These are phyloP conservation scores for Tagetes patula DNA, from an alignment of 129 eudicot species.

Conservation along the genomic window DNA sequence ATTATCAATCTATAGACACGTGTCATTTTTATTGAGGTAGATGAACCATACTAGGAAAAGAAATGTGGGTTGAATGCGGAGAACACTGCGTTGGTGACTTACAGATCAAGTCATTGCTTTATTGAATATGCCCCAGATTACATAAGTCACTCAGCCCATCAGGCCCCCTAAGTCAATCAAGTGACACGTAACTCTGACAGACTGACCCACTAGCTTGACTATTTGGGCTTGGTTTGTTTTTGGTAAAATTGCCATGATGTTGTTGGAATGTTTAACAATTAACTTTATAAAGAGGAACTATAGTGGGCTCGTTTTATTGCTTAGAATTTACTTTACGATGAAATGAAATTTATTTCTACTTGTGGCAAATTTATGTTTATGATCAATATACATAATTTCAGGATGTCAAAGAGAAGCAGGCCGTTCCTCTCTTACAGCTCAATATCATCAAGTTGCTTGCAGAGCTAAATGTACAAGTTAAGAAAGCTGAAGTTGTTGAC, in stretches of 20 bases:
- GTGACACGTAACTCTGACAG: not conserved
- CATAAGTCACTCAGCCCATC: not conserved
- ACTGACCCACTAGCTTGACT: not conserved
- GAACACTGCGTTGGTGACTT: not conserved
- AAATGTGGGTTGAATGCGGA: not conserved
- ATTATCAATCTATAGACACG: not conserved
- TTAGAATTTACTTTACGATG: slow-evolving; percentile 2
- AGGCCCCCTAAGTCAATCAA: not conserved
- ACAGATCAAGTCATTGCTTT: not conserved
- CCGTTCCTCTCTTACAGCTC: slow-evolving; percentile 71
- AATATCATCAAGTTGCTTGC: slow-evolving; percentile 86
- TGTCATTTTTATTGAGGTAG: slow-evolving; percentile 7
- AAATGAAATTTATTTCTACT: not conserved
- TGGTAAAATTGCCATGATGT: not conserved
- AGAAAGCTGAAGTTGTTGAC: slow-evolving; percentile 87
- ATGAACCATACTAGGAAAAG: not conserved
- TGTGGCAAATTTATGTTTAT: slow-evolving; percentile 9
- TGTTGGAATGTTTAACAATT: not conserved
- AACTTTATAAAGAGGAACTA: not conserved
- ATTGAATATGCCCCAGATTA: not conserved
- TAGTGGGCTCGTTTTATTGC: not conserved
- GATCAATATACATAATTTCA: slow-evolving; percentile 33
- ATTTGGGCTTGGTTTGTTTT: not conserved
- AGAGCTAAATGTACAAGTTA: slow-evolving; percentile 66
- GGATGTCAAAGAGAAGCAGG: slow-evolving; percentile 78